Percentiles rank a stretch among this genome's conserved stretches.
Evolutionary conservation across 495 filamentous ascomycete species (phyloP).

Genomic region (Filosporella fistucella): DNA sequence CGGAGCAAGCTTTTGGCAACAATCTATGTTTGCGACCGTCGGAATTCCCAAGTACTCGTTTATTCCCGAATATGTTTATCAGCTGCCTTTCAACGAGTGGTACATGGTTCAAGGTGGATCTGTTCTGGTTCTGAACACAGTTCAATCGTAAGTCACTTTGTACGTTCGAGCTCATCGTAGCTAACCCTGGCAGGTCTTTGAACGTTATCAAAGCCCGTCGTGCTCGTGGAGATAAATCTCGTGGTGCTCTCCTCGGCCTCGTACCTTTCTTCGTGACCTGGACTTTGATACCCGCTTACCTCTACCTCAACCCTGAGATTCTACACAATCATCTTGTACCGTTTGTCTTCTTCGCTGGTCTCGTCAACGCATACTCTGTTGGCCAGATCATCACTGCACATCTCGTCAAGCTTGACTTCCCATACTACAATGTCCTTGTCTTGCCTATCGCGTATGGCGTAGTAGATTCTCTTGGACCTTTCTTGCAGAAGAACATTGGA

Average conservation of each 20-base stretch:
- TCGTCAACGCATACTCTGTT: slow-evolving; percentile 90
- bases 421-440: slow-evolving; percentile 78
- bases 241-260: slow-evolving; percentile 74
- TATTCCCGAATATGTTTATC: slow-evolving; percentile 65
- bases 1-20: slow-evolving; percentile 90
- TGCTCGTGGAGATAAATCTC: slow-evolving; percentile 61
- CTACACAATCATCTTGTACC: slow-evolving; percentile 77
- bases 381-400: slow-evolving; percentile 94
- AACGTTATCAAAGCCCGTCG: slow-evolving; percentile 81
- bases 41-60: slow-evolving; percentile 60
- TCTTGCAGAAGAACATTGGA: slow-evolving; percentile 50
- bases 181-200: slow-evolving; percentile 47
- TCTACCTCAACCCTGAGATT: slow-evolving; percentile 79
- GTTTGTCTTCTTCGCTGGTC: slow-evolving; percentile 78
- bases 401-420: slow-evolving; percentile 77
- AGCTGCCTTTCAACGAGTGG: slow-evolving; percentile 83
- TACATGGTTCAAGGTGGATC: slow-evolving; percentile 87
- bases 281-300: slow-evolving; percentile 68
- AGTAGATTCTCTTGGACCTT: slow-evolving; percentile 70
- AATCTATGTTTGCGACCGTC: slow-evolving; percentile 66
- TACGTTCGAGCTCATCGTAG: not conserved
- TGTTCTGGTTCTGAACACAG: slow-evolving; percentile 79
- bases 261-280: slow-evolving; percentile 73
- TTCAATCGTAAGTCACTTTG: slow-evolving; percentile 19
- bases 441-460: slow-evolving; percentile 66